These are phyloP conservation scores for Nemania sp. DNA, from an alignment of 2,329 filamentous ascomycete species.

Conservation along the genomic window DNA sequence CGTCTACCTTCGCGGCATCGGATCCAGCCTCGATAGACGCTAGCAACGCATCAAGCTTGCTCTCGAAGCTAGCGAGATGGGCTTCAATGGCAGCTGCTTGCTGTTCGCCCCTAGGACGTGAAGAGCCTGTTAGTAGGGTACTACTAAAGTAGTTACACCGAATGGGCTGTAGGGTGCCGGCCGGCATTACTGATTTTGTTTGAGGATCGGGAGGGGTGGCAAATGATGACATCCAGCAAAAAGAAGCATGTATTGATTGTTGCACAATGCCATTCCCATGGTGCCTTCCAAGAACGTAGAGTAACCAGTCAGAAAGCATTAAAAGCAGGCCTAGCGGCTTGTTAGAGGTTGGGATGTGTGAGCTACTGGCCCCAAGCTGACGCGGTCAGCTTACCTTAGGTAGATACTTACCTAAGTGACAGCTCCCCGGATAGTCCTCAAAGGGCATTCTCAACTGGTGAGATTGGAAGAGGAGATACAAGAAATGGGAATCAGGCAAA, in stretches of 20 bases:
- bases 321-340: constrained; percentile 1
- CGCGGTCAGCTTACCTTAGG: constrained; percentile 10
- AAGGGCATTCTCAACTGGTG: constrained; percentile 26
- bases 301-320: too few relatives aligned
- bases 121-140: constrained; percentile 12
- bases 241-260: too few relatives aligned
- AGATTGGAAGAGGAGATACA: constrained; percentile 25
- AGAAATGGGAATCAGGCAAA: constrained; percentile 30
- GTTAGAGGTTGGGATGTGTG: neutral
- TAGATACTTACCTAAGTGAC: too few relatives aligned
- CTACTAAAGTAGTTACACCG: neutral
- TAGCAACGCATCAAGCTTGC: constrained; percentile 40
- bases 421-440: too few relatives aligned
- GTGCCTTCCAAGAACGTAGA: too few relatives aligned
- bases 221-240: too few relatives aligned
- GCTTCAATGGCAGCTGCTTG: constrained; percentile 40
- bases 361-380: constrained; percentile 1
- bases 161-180: constrained; percentile 1
- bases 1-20: neutral
- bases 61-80: constrained; percentile 38
- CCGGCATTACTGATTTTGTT: neutral
- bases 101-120: constrained; percentile 38
- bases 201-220: too few relatives aligned
- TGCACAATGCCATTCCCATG: too few relatives aligned
- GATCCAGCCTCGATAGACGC: constrained; percentile 34